Evolutionary conservation across 2,329 filamentous ascomycete genomes (phyloP).

Genomic region (Apiospora saccharicola): DNA sequence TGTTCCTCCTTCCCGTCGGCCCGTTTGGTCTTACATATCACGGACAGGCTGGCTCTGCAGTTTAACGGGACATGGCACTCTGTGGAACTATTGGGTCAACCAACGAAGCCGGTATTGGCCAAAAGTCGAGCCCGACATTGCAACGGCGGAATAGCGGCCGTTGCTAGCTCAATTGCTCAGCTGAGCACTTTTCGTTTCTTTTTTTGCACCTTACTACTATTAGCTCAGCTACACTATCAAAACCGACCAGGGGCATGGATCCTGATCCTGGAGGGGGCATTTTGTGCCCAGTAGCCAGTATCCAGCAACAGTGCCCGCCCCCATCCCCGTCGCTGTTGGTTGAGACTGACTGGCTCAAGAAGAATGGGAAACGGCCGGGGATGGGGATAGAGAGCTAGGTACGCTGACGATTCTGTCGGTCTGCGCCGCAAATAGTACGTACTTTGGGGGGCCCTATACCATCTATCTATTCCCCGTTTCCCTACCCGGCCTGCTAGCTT

Average conservation of each 20-base stretch:
- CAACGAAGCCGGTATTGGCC: background rate
- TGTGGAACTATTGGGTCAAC: background rate
- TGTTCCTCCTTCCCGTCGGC: slow-evolving; percentile 7
- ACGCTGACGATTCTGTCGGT: background rate
- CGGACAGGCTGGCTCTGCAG: background rate
- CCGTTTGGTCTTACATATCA: slow-evolving; percentile 4
- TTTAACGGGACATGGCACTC: background rate
- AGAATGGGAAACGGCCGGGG: background rate
- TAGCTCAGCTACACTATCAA: background rate
- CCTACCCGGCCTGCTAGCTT: background rate
- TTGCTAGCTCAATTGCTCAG: slow-evolving; percentile 8
- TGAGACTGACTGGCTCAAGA: background rate
- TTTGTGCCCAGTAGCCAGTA: background rate
- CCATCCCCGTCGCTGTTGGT: slow-evolving; percentile 2
- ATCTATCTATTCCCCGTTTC: slow-evolving; percentile 6
- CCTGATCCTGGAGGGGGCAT: background rate
- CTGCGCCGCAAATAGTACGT: slow-evolving; percentile 1
- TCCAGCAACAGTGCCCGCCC: background rate
- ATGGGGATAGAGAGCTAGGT: background rate
- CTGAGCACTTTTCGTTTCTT: background rate
- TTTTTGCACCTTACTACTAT: background rate
- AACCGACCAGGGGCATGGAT: slow-evolving; percentile 1
- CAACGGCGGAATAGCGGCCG: slow-evolving; percentile 10
- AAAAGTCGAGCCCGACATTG: background rate
- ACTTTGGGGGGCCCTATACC: background rate